Evolutionary conservation across 129 eudicot species (phyloP).

Genomic region (Pittosporum tobira): DNA sequence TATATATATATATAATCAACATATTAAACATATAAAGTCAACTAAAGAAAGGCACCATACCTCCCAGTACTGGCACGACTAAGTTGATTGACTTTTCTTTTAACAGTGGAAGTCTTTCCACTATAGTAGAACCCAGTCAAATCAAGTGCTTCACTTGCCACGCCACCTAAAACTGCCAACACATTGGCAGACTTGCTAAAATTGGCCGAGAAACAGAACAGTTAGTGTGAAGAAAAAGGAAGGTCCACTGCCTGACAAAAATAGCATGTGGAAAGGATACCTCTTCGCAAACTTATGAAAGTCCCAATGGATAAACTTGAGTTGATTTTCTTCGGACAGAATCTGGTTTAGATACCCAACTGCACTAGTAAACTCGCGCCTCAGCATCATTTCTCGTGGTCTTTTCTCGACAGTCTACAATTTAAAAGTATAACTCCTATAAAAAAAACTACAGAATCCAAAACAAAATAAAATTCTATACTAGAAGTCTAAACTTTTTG

Average conservation of each 20-base stretch:
- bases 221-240: constrained; percentile 17
- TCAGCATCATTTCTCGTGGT: constrained; percentile 91
- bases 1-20: background rate
- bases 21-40: background rate
- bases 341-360: constrained; percentile 93
- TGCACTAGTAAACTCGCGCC: constrained; percentile 87
- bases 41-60: constrained; percentile 22
- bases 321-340: constrained; percentile 70
- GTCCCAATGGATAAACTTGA: constrained; percentile 94
- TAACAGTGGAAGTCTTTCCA: constrained; percentile 59
- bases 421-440: background rate
- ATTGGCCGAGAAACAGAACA: constrained; percentile 17
- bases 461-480: too few relatives aligned
- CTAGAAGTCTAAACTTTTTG: background rate
- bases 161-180: constrained; percentile 91
- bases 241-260: constrained; percentile 8
- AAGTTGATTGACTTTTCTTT: constrained; percentile 50
- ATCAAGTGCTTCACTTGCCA: constrained; percentile 90
- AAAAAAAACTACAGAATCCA: background rate
- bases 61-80: constrained; percentile 72
- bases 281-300: constrained; percentile 96
- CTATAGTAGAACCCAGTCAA: constrained; percentile 89
- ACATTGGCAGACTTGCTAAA: constrained; percentile 92
- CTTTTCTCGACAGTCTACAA: constrained; percentile 93
- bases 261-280: constrained; percentile 19